Conservation (phyloP, 805 yeast genomes). For the baker's yeast (Saccharomyces cerevisiae) region DNA sequence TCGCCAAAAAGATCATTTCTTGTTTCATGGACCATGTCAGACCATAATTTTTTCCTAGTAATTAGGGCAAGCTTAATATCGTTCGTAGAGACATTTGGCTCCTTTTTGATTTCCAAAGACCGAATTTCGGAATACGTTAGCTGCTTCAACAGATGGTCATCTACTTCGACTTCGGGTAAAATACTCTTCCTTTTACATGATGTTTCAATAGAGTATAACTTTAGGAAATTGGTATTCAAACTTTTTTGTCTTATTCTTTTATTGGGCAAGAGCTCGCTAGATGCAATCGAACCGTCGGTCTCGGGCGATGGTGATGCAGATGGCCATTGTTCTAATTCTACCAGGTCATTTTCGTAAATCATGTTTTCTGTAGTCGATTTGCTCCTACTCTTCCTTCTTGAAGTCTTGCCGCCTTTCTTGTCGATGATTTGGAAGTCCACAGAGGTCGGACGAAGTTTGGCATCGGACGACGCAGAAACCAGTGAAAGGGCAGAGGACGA, state of each 20-base stretch:
- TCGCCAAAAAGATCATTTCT: slow-evolving; percentile 28
- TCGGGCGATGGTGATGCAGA: slow-evolving; percentile 1
- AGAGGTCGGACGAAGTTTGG: neutral
- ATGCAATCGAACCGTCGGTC: neutral
- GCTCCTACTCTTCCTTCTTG: neutral
- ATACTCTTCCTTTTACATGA: slow-evolving; percentile 15
- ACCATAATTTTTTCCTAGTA: slow-evolving; percentile 28
- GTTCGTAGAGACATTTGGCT: slow-evolving; percentile 12
- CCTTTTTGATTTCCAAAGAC: slow-evolving; percentile 12
- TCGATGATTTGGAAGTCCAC: slow-evolving; percentile 3
- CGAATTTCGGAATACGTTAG: slow-evolving; percentile 17
- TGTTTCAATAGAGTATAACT: slow-evolving; percentile 25
- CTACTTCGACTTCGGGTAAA: slow-evolving; percentile 27
- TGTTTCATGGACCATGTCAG: slow-evolving; percentile 20
- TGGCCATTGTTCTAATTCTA: slow-evolving; percentile 28
- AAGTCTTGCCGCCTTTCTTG: neutral
- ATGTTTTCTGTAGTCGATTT: slow-evolving; percentile 1
- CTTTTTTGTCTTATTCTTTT: slow-evolving; percentile 22
- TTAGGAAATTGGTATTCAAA: slow-evolving; percentile 24
- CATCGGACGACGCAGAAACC: neutral
- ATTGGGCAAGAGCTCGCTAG: slow-evolving; percentile 12
- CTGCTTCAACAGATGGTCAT: slow-evolving; percentile 20
- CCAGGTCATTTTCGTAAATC: slow-evolving; percentile 9
- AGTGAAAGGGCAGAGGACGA: neutral
- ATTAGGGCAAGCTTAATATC: slow-evolving; percentile 25